A percentile compares a stretch with the other conserved stretches of the same genome.
phyloP scores from a whole-genome alignment of 768 basidiomycete species.

The Galerina marginata region DNA sequence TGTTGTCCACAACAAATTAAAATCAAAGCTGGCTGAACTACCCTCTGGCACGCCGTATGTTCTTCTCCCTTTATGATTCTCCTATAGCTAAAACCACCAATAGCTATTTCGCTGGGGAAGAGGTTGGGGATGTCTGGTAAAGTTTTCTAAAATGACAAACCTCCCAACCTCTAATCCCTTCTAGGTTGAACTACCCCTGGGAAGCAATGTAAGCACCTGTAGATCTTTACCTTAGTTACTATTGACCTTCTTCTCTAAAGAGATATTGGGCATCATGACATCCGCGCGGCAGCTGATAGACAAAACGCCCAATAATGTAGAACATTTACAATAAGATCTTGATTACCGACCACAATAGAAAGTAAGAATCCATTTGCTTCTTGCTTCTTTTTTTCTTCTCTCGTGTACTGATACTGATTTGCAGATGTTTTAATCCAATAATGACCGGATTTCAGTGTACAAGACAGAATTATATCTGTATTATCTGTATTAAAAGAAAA shows the following conservation, averaged over 20 bases:
- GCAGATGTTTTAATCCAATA: too few relatives aligned
- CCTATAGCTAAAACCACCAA: not conserved
- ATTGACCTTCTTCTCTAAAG: constrained; percentile 39
- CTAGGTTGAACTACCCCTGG: constrained; percentile 87
- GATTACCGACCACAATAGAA: not conserved
- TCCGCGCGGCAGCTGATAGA: constrained; percentile 45
- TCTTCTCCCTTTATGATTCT: not conserved
- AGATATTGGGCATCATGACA: constrained; percentile 80
- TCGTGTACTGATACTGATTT: not conserved
- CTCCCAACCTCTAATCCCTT: constrained; percentile 8
- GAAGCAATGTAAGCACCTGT: constrained; percentile 63
- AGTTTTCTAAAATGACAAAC: not conserved
- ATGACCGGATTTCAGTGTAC: too few relatives aligned
- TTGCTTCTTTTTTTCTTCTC: not conserved
- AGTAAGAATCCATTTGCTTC: not conserved
- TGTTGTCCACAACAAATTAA: constrained; percentile 94
- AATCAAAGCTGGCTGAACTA: constrained; percentile 80
- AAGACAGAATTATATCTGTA: too few relatives aligned
- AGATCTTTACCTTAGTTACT: not conserved
- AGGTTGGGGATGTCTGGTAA: constrained; percentile 31
- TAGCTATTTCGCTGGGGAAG: constrained; percentile 27
- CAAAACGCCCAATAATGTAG: not conserved
- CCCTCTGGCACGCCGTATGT: constrained; percentile 66
- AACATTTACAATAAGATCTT: not conserved
- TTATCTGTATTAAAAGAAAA: too few relatives aligned